Conservation (phyloP, 352 stramenopile genomes). For the Phytophthora pini region DNA sequence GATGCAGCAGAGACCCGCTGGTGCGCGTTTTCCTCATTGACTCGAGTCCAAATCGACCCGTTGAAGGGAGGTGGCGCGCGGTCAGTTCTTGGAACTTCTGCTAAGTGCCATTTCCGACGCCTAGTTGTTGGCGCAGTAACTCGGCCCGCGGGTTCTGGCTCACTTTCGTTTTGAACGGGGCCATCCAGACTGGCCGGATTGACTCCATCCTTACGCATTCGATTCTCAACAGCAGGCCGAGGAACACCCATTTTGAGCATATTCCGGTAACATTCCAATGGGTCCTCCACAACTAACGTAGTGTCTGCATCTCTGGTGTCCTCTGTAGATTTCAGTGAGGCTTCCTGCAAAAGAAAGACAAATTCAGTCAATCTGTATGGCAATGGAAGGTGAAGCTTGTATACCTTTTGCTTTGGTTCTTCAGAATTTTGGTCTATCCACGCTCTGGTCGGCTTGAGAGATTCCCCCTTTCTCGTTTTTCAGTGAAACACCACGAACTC, state of each 20-base stretch:
- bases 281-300: constrained; percentile 8
- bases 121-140: constrained; percentile 2
- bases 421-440: constrained; percentile 9
- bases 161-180: not conserved
- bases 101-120: constrained; percentile 35
- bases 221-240: constrained; percentile 22
- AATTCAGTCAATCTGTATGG: not conserved
- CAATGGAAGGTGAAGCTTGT: not conserved
- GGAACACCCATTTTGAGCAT: constrained; percentile 40
- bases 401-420: constrained; percentile 9
- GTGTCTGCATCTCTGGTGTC: not conserved
- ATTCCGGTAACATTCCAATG: constrained; percentile 23
- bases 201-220: constrained; percentile 34
- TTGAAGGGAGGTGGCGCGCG: constrained; percentile 15
- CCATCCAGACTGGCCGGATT: constrained; percentile 16
- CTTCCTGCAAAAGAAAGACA: no score
- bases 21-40: constrained; percentile 13
- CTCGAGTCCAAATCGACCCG: constrained; percentile 27
- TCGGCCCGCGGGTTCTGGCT: not conserved
- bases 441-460: constrained; percentile 17
- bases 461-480: constrained; percentile 27
- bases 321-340: not conserved
- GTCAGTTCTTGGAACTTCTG: constrained; percentile 18
- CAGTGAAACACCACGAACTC: constrained; percentile 2
- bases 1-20: constrained; percentile 14